Base-by-base conservation (phyloP, 2,329 filamentous ascomycete species). In the Cyanodermella asteris region DNA sequence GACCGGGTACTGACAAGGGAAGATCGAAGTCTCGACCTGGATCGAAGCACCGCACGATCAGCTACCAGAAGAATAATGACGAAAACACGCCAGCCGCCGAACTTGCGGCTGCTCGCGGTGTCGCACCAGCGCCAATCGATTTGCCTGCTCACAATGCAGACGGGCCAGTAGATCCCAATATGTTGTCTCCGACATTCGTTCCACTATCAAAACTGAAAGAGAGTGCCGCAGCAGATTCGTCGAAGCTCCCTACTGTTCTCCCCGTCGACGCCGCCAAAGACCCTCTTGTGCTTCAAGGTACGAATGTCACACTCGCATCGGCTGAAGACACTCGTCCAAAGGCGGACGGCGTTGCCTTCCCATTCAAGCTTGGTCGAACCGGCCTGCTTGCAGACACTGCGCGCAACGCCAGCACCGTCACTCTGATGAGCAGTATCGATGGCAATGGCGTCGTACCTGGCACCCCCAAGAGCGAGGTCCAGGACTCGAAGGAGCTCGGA, bases 341-440 rank as follows among this genome's bases (percentile, higher is more conserved):
- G 22, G 55, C 74, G 5, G 66, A 64, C 12, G 70, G 72, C 1
- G 63, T 80, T 14, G 72, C 75, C 0, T 61, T 77, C 36, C 75
- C 75, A 0, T 82, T 82, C 39, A 73, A 64, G 28, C 44, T 82
- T 9, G 60, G 61, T 26, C 61, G 61, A 34, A 60, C 72, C 12
- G 37, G 42, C 13, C 41, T 41, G 4, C 32, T 29, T 4, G 33
- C 33, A 3, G 39, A 34, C 4, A 36, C 33, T 20, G 61, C 62
- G 2, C 61, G 65, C 4, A 73, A 66, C 11, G 70, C 70, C 1
- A 78, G 72, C 47, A 77, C 73, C 60, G 49, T 72, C 26, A 78
- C 73, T 0, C 46, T 80, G 12, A 44, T 46, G 15, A 55, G 50
- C 19, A n/a, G n/a, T n/a, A n/a, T n/a, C n/a, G n/a, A n/a, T n/a